These are phyloP conservation scores for Lyophyllum semitale DNA, from an alignment of 768 basidiomycete genomes.

Conservation along the genomic window DNA sequence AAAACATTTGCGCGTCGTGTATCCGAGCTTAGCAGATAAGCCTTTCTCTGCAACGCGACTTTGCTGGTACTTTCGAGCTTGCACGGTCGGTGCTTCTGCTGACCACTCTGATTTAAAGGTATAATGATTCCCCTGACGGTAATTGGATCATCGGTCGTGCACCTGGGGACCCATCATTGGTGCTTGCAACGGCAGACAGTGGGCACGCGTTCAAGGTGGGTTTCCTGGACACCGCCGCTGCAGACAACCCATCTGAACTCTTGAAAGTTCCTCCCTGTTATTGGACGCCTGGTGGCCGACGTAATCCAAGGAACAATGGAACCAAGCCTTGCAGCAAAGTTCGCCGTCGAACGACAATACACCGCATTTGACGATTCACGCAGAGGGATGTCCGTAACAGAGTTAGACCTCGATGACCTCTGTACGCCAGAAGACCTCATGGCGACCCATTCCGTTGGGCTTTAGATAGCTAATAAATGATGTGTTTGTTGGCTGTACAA, in stretches of 20 bases:
- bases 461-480: background rate
- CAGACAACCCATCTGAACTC: background rate
- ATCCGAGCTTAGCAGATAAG: slow-evolving; percentile 77
- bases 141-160: slow-evolving; percentile 89
- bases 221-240: background rate
- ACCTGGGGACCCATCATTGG: slow-evolving; percentile 53
- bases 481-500: slow-evolving; percentile 6
- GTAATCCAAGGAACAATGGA: slow-evolving; percentile 67
- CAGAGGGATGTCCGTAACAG: slow-evolving; percentile 16
- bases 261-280: slow-evolving; percentile 81
- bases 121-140: slow-evolving; percentile 83
- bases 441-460: background rate
- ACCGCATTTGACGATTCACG: slow-evolving; percentile 25
- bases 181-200: slow-evolving; percentile 86
- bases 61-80: slow-evolving; percentile 66
- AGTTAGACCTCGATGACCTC: slow-evolving; percentile 49
- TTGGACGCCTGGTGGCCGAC: slow-evolving; percentile 78
- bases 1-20: slow-evolving; percentile 52
- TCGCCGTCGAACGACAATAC: slow-evolving; percentile 58
- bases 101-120: slow-evolving; percentile 51
- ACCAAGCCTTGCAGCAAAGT: slow-evolving; percentile 52
- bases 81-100: background rate
- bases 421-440: slow-evolving; percentile 50
- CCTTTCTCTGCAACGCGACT: slow-evolving; percentile 74
- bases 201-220: slow-evolving; percentile 86